A percentile compares a stretch with the other conserved stretches of the same genome.
Evolutionary conservation across 176 grass and related monocot species (phyloP).

Genomic region (Chloris gayana): DNA sequence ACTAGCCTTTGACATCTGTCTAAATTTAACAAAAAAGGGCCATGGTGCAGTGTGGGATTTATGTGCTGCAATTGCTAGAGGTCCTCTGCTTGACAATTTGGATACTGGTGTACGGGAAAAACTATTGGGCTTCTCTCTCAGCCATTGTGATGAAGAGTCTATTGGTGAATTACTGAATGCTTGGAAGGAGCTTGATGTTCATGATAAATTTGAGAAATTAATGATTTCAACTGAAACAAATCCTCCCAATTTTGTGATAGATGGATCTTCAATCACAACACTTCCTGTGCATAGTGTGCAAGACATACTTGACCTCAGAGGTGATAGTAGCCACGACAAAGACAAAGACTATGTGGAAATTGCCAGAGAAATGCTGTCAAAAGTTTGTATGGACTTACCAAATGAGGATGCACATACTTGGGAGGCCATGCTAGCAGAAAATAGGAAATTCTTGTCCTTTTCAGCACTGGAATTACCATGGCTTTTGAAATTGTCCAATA

Average conservation of each 20-base stretch:
- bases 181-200: slow-evolving; percentile 91
- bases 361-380: slow-evolving; percentile 67
- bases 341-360: slow-evolving; percentile 47
- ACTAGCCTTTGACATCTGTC: slow-evolving; percentile 91
- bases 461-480: slow-evolving; percentile 73
- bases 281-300: slow-evolving; percentile 55
- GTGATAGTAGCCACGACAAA: slow-evolving; percentile 43
- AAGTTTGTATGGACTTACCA: slow-evolving; percentile 58
- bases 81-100: slow-evolving; percentile 82
- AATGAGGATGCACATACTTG: slow-evolving; percentile 54
- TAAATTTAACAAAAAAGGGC: slow-evolving; percentile 70
- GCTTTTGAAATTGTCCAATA: slow-evolving; percentile 75
- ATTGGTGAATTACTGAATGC: slow-evolving; percentile 87
- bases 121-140: slow-evolving; percentile 83
- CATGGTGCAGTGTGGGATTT: slow-evolving; percentile 85
- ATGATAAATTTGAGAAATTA: slow-evolving; percentile 72
- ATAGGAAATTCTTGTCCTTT: slow-evolving; percentile 73
- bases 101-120: slow-evolving; percentile 68
- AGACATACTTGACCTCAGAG: slow-evolving; percentile 66
- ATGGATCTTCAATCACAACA: slow-evolving; percentile 53
- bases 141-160: slow-evolving; percentile 81
- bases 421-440: slow-evolving; percentile 65
- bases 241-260: slow-evolving; percentile 58
- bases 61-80: slow-evolving; percentile 86
- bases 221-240: slow-evolving; percentile 57